Conservation (phyloP, 2,329 filamentous ascomycete genomes). For the Volutella citrinella region DNA sequence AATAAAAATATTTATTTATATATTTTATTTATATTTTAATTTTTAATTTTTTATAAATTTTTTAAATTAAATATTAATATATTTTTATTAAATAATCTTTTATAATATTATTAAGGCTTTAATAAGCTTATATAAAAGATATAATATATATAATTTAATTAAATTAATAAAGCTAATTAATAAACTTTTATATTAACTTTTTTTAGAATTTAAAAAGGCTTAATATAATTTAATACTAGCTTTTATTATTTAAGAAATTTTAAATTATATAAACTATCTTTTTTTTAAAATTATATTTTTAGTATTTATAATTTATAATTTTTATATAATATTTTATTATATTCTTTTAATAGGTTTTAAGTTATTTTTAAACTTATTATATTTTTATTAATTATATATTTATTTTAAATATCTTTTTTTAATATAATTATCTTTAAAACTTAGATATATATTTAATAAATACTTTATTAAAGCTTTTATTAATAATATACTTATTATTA, state of each 20-base stretch:
- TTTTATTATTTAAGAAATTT: background rate
- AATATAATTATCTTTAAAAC: no score
- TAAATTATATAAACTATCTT: background rate
- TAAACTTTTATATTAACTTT: background rate
- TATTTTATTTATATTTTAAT: background rate
- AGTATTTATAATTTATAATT: no score
- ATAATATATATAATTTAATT: background rate
- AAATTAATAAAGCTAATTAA: background rate
- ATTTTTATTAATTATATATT: background rate
- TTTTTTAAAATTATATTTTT: no score
- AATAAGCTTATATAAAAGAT: background rate
- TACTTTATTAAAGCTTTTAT: no score
- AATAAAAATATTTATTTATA: background rate
- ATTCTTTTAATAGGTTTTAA: no score
- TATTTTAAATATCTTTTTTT: background rate
- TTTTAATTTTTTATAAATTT: background rate
- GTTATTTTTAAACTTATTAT: no score
- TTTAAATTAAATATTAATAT: background rate
- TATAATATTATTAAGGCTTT: background rate
- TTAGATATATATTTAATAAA: no score
- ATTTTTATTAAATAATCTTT: background rate
- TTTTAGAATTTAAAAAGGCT: background rate
- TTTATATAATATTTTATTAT: no score
- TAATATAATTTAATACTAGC: background rate
- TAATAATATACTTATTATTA: no score